Evolutionary conservation across 2,329 filamentous ascomycete species (phyloP).

Genomic region (Pseudogymnoascus sp.): DNA sequence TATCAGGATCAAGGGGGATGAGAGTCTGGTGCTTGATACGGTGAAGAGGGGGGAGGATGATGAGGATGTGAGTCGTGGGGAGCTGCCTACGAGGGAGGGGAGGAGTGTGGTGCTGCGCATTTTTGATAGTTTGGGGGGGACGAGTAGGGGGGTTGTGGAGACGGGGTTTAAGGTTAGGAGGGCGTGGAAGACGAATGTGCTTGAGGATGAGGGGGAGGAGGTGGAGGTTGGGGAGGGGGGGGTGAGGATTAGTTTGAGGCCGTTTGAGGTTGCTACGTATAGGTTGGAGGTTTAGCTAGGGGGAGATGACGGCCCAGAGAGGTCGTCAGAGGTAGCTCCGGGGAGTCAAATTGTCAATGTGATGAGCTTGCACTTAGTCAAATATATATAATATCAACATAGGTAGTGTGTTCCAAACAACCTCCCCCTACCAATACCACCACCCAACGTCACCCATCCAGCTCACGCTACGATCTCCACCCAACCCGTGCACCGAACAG

Average conservation of each 20-base stretch:
- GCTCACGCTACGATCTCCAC: too few relatives aligned
- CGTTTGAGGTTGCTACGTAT: conserved; percentile 82
- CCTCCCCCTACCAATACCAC: too few relatives aligned
- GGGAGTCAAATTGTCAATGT: too few relatives aligned
- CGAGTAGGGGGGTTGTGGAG: conserved; percentile 58
- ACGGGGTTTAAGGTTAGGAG: conserved; percentile 63
- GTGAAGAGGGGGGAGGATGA: conserved; percentile 92
- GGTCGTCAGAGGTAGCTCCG: too few relatives aligned
- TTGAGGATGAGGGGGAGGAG: conserved; percentile 78
- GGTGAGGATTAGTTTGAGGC: conserved; percentile 57
- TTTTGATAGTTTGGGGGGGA: conserved; percentile 83
- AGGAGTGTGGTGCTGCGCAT: conserved; percentile 74
- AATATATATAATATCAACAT: too few relatives aligned
- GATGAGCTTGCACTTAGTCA: too few relatives aligned
- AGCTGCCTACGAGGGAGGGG: conserved; percentile 57
- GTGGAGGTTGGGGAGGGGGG: conserved; percentile 38
- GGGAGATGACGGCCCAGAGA: too few relatives aligned
- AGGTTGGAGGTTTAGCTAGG: conserved; percentile 46
- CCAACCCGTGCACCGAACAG: too few relatives aligned
- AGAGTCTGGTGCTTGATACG: conserved; percentile 71
- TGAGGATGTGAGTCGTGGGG: conserved; percentile 57
- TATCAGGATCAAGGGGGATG: conserved; percentile 57
- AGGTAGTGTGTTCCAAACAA: too few relatives aligned
- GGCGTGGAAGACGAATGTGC: conserved; percentile 73
- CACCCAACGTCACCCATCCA: too few relatives aligned